Evolutionary conservation across 78 protist genomes (phyloP), one percentile per base, ranked within the genome.

Genomic region (Trichosphaerium sp.): DNA sequence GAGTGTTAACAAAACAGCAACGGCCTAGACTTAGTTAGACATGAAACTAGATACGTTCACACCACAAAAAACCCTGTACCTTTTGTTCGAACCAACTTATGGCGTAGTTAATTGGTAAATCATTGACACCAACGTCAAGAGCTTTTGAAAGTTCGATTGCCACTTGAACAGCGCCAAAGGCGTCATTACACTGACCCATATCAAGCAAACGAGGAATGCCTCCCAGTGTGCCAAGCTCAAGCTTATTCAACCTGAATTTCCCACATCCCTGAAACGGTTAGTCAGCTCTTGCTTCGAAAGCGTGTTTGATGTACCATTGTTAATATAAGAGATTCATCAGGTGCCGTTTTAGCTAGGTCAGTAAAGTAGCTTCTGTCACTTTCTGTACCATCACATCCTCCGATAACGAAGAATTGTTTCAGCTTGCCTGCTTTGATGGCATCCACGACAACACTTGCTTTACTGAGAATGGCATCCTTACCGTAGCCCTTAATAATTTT

Each of bases 171-270:
- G 91, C 94, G 11, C 75, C 1, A 60, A 73, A 89, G 7, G 84
- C 0, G 80, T 91, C 95, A 60, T 91, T 91, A 70, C 95, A 91
- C 80, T 91, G 95, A 21, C 95, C 95, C 37, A 85, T 1, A 61
- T 89, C 94, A 47, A 91, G 57, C 18, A 91, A 40, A 32, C 95
- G 74, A 21, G 95, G 95, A 35, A 91, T 14, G 26, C 84, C 90
- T 39, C 88, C 88, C 4, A 87, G 1, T n/a, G 51, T 57, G 23
- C 90, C 92, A 32, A 66, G 25, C 34, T 71, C 78, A 10, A 26
- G 23, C 28, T 8, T 2, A 67, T 82, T 81, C 48, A 87, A 6
- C 21, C 87, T n/a, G 83, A 25, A 87, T 68, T 86, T 81, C 7
- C 79, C 87, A 48, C 88, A 81, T 25, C 74, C 84, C 57, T 70